Evolutionary conservation across 2,329 filamentous ascomycete genomes (phyloP).

Genomic region (Aspergillus candidus): DNA sequence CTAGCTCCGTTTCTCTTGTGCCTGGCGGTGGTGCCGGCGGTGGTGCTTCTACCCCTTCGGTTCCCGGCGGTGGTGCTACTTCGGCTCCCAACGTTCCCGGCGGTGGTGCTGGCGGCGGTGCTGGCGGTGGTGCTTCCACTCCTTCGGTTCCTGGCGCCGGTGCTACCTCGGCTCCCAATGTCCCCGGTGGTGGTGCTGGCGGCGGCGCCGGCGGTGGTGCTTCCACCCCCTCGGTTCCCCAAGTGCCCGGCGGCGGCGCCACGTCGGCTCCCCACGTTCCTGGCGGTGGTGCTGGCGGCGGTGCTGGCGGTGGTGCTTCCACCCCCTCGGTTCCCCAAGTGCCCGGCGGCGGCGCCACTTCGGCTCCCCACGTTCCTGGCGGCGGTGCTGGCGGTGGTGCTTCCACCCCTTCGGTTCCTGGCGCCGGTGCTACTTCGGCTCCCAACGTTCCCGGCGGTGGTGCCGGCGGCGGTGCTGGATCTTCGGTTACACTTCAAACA

Average conservation of each 20-base stretch:
- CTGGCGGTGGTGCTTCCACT: too few relatives aligned
- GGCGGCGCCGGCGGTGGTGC: background rate
- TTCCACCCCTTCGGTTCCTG: constrained; percentile 6
- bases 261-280: constrained; percentile 1
- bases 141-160: constrained; percentile 2
- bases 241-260: too few relatives aligned
- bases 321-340: constrained; percentile 1
- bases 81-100: too few relatives aligned
- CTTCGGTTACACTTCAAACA: constrained; percentile 11
- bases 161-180: constrained; percentile 8
- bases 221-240: constrained; percentile 1
- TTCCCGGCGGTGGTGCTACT: background rate
- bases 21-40: too few relatives aligned
- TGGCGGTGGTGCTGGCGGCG: too few relatives aligned
- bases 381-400: background rate
- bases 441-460: constrained; percentile 6
- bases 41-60: background rate
- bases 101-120: too few relatives aligned
- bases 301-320: background rate
- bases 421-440: constrained; percentile 4
- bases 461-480: constrained; percentile 1
- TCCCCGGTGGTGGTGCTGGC: background rate
- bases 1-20: constrained; percentile 9
- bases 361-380: too few relatives aligned
- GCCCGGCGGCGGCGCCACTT: background rate